Percentiles rank a stretch among this genome's conserved stretches.
Conservation (phyloP, 2,329 filamentous ascomycete species). For the Exophiala spinifera region DNA sequence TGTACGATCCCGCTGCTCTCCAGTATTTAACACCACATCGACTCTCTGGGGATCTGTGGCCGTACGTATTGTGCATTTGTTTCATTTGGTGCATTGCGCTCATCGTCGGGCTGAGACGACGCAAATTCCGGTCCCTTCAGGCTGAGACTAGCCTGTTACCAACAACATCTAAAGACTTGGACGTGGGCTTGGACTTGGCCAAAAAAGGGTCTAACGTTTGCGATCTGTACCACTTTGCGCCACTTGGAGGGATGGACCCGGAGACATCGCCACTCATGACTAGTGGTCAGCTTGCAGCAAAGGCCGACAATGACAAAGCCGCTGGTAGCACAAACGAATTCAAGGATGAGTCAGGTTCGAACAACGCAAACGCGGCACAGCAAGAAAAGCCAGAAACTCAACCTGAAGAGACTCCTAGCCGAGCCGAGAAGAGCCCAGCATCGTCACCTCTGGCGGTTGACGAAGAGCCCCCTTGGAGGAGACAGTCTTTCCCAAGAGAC, state of each 20-base stretch:
- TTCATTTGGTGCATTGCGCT: slow-evolving; percentile 2
- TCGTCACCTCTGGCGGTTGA: neutral
- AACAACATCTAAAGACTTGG: neutral
- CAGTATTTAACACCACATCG: no score
- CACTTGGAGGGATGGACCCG: neutral
- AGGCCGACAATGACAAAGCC: slow-evolving; percentile 9
- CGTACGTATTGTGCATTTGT: slow-evolving; percentile 3
- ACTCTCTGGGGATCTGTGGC: neutral
- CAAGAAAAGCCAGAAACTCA: neutral
- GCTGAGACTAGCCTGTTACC: neutral
- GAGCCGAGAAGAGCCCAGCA: no score
- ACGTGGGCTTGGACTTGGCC: neutral
- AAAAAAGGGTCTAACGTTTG: neutral
- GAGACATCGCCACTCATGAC: neutral
- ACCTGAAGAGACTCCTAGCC: neutral
- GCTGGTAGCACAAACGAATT: neutral
- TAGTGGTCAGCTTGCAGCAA: slow-evolving; percentile 18
- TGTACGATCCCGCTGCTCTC: no score
- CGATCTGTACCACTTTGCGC: neutral
- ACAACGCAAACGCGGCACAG: neutral
- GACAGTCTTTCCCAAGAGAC: slow-evolving; percentile 10
- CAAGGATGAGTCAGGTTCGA: no score
- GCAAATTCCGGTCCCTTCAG: neutral
- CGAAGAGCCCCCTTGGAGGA: slow-evolving; percentile 6
- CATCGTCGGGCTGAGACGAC: neutral